Conservation (phyloP, 1,284 basidiomycete species). For the Omphalotus olearius region DNA sequence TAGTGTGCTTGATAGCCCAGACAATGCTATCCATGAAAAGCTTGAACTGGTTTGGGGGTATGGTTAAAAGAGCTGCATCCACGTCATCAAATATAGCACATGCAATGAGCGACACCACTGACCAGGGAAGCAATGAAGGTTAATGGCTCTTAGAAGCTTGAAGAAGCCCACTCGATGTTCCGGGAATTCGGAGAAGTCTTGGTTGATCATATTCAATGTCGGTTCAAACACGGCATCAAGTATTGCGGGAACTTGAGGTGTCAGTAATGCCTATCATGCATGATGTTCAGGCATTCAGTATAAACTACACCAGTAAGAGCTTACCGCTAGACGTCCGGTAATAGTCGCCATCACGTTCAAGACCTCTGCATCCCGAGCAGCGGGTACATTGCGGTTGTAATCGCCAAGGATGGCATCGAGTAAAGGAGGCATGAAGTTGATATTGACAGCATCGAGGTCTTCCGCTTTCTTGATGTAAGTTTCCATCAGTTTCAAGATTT, state of each 20-base stretch:
- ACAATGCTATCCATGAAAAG: conserved; percentile 98
- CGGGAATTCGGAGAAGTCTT: conserved; percentile 97
- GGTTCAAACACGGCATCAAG: conserved; percentile 98
- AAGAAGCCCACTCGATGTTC: conserved; percentile 98
- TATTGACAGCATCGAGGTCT: conserved; percentile 90
- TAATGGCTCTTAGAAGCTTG: conserved; percentile 92
- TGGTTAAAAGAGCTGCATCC: conserved; percentile 70
- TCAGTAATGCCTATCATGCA: conserved; percentile 64
- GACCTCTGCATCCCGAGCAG: conserved; percentile 95
- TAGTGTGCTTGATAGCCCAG: conserved; percentile 99
- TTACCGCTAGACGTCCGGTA: conserved; percentile 79
- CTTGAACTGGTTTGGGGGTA: conserved; percentile 94
- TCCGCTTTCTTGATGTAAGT: conserved; percentile 97
- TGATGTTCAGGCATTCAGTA: conserved; percentile 1
- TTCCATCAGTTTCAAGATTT: conserved; percentile 96
- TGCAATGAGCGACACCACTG: conserved; percentile 20
- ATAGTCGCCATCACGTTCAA: conserved; percentile 99
- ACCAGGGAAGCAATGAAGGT: conserved; percentile 95
- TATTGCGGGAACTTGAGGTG: conserved; percentile 94
- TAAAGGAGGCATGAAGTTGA: conserved; percentile 91
- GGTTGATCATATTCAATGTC: conserved; percentile 98
- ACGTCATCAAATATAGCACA: conserved; percentile 4
- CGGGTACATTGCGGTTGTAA: conserved; percentile 92
- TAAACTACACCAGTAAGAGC: conserved; percentile 24
- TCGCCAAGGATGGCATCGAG: conserved; percentile 97